Evolutionary conservation across 805 yeast genomes (phyloP), one percentile per base, ranked within the genome.

Genomic region (Yamadazyma phyllophila): DNA sequence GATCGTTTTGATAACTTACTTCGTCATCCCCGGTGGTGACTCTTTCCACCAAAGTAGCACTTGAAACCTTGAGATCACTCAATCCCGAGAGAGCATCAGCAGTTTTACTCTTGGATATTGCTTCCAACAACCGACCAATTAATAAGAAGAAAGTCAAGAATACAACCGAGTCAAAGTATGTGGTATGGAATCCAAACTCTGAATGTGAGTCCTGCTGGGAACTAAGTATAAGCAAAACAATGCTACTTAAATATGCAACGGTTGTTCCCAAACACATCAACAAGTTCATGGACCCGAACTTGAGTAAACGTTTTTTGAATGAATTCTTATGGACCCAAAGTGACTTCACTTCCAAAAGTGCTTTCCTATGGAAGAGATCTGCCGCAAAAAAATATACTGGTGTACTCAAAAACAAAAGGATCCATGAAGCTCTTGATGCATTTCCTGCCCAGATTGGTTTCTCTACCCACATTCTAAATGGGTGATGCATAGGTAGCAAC

Each of bases 91-190:
- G 75, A 0, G 89, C 84, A 35, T 78, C 77, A 0, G 89, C 82
- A 1, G 91, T 83, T 55, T 81, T 81, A 26, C 75, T 69, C 57
- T 84, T 86, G 1, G 91, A 80, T 51, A 74, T 74, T 26, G 83
- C 72, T 60, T 86, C 92, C 39, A 86, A 67, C 26, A 83, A 66
- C 36, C 88, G 73, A 1, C 95, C 95, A 47, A 84, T 79, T 39
- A 86, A 68, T 45, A 86, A 64, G 62, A 86, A 86, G 56, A 86
- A 80, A 0, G 90, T 77, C 51, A 86, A 68, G 57, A 86, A 86
- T 2, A 86, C 88, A 26, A 85, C 92, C 4, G 91, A 82, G 57
- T 86, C 95, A 58, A 86, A 86, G 55, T 83, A 86, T 0, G 87
- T 82, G 3, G 88, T 82, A 12, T 79, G 73, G 47, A 74, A 73